Evolutionary conservation across 2,329 filamentous ascomycete species (phyloP).

Genomic region (Xylariaceae sp.): DNA sequence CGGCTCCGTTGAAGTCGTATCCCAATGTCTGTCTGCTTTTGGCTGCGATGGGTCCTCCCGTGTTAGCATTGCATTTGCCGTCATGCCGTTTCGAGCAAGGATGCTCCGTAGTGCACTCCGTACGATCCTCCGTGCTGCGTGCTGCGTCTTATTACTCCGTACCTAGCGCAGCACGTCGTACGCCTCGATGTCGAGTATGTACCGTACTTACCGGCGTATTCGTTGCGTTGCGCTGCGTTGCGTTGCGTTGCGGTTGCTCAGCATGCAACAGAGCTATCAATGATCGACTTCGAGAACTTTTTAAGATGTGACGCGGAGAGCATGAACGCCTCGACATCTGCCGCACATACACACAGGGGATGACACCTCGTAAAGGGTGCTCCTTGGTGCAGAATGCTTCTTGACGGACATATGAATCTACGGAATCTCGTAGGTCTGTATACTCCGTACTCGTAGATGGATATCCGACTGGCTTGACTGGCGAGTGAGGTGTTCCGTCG

Average conservation of each 20-base stretch:
- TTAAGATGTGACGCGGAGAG: constrained; percentile 15
- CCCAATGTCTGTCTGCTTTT: constrained; percentile 14
- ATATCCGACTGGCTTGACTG: no score
- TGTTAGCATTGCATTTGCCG: constrained; percentile 18
- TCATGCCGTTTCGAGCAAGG: constrained; percentile 20
- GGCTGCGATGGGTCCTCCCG: constrained; percentile 20
- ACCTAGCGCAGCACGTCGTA: no score
- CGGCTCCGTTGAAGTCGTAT: constrained; percentile 16
- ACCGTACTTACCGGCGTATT: no score
- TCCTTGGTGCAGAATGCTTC: background rate
- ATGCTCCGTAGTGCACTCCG: background rate
- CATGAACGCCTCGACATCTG: constrained; percentile 19
- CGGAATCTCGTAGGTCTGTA: no score
- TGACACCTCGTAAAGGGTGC: constrained; percentile 17
- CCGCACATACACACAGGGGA: constrained; percentile 16
- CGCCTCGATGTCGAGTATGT: no score
- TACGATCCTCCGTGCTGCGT: no score
- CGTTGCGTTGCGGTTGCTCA: background rate
- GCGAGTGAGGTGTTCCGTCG: no score
- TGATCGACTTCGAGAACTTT: constrained; percentile 4
- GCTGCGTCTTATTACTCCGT: no score
- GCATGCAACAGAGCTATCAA: constrained; percentile 4
- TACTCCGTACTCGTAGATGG: no score
- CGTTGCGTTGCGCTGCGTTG: no score
- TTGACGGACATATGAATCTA: no score